Evolutionary conservation across 1,139 yeast genomes (phyloP).

Genomic region (Suhomyces wounanorum): DNA sequence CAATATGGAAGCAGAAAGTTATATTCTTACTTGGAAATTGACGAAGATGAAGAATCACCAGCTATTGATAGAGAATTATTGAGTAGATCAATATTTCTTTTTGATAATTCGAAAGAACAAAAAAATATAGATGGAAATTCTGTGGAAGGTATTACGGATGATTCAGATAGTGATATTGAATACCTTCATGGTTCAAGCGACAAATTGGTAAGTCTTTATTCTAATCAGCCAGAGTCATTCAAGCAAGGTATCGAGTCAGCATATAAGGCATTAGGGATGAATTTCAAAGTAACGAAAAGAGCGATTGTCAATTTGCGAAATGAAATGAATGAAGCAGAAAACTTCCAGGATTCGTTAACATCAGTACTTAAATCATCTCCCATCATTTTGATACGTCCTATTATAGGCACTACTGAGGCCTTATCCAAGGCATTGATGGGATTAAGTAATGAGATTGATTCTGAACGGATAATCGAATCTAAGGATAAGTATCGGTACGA

Average conservation of each 20-base stretch:
- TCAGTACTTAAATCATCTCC: conserved; percentile 81
- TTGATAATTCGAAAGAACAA: conserved; percentile 6
- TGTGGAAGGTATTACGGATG: conserved; percentile 21
- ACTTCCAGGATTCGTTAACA: conserved; percentile 65
- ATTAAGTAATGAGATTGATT: conserved; percentile 76
- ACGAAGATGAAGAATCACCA: conserved; percentile 28
- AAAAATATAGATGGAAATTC: conserved; percentile 21
- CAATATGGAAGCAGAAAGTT: conserved; percentile 27
- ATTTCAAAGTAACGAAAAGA: conserved; percentile 64
- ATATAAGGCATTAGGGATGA: conserved; percentile 68
- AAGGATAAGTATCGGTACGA: conserved; percentile 28
- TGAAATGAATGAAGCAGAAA: conserved; percentile 62
- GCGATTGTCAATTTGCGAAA: conserved; percentile 62
- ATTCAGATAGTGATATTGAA: conserved; percentile 23
- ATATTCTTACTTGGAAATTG: conserved; percentile 34
- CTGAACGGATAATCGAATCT: conserved; percentile 46
- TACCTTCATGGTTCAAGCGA: conserved; percentile 26
- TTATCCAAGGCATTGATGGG: conserved; percentile 82
- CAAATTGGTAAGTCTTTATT: conserved; percentile 70
- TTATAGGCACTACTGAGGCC: conserved; percentile 93
- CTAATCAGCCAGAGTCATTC: conserved; percentile 76
- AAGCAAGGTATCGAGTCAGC: conserved; percentile 76
- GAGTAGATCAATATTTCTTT: conserved; percentile 17
- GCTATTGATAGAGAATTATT: conserved; percentile 14
- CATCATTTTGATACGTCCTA: conserved; percentile 75